A percentile compares a stretch with the other conserved stretches of the same genome.
Conservation (phyloP, 176 grass and related monocot species). For the Oryza meridionalis region DNA sequence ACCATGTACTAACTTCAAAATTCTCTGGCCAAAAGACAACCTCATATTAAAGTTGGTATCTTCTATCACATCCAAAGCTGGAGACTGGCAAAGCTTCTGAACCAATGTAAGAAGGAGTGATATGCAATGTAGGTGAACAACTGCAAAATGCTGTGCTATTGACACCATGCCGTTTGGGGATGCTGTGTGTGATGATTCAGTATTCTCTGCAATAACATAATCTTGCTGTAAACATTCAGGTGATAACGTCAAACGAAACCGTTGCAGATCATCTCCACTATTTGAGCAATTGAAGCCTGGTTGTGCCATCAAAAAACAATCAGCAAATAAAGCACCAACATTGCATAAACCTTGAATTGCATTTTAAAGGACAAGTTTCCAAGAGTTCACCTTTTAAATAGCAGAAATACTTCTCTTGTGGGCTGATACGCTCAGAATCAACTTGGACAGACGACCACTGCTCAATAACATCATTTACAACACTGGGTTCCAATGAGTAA, state of each 20-base stretch:
- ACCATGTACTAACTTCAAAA: conserved; percentile 69
- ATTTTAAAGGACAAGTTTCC: conserved; percentile 27
- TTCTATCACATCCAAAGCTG: conserved; percentile 68
- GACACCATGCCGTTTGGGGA: conserved; percentile 63
- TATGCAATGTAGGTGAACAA: conserved; percentile 67
- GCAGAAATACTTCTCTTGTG: conserved; percentile 61
- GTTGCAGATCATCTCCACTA: conserved; percentile 55
- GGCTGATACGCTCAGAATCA: conserved; percentile 43
- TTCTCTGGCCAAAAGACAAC: conserved; percentile 78
- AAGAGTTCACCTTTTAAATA: conserved; percentile 69
- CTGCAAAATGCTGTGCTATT: conserved; percentile 65
- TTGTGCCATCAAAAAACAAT: conserved; percentile 29
- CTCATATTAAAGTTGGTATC: conserved; percentile 77
- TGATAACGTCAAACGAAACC: conserved; percentile 65
- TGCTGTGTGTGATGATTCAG: conserved; percentile 41
- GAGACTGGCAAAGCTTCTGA: conserved; percentile 65
- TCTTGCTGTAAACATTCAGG: conserved; percentile 63
- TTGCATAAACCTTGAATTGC: conserved; percentile 18
- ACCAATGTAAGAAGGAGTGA: conserved; percentile 72
- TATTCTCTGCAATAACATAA: conserved; percentile 48
- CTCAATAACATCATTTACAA: conserved; percentile 62
- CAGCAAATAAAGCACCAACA: conserved; percentile 42
- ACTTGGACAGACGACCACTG: conserved; percentile 62
- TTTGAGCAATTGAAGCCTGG: conserved; percentile 77
- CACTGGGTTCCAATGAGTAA: conserved; percentile 41